Conservation (phyloP, 805 yeast genomes). For the Yarrowia phangngaensis region DNA sequence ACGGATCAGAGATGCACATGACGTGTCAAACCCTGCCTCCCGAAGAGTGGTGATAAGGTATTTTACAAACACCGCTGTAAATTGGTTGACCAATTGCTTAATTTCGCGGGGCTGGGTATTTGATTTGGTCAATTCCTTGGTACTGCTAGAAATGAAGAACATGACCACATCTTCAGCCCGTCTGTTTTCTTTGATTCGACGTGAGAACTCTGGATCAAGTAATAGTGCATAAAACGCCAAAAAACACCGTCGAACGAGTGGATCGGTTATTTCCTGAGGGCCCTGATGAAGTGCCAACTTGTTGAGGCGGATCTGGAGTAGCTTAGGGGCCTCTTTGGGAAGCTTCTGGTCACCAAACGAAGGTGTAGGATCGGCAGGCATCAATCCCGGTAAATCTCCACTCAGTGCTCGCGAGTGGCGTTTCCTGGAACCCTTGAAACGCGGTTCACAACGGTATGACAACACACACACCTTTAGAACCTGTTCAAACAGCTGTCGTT, state of each 20-base stretch:
- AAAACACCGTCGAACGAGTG: conserved; percentile 53
- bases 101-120: conserved; percentile 42
- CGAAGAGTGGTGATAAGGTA: conserved; percentile 33
- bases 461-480: conserved; percentile 23
- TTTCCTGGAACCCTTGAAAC: conserved; percentile 27
- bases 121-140: conserved; percentile 35
- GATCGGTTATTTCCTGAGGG: conserved; percentile 39
- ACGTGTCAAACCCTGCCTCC: conserved; percentile 29
- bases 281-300: conserved; percentile 37
- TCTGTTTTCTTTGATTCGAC: conserved; percentile 39
- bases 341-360: conserved; percentile 34
- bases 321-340: conserved; percentile 37
- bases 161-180: conserved; percentile 39
- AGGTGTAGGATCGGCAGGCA: conserved; percentile 28
- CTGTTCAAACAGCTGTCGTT: conserved; percentile 16
- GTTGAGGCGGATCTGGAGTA: conserved; percentile 39
- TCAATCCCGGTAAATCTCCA: conserved; percentile 2
- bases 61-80: conserved; percentile 36
- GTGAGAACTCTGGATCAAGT: conserved; percentile 47
- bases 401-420: conserved; percentile 7
- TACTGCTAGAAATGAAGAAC: conserved; percentile 38
- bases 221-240: conserved; percentile 61
- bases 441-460: conserved; percentile 22
- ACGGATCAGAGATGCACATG: conserved; percentile 29
- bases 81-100: conserved; percentile 33